phyloP scores from a whole-genome alignment of 1,284 basidiomycete species.

The Coniferiporia sulphurascens region DNA sequence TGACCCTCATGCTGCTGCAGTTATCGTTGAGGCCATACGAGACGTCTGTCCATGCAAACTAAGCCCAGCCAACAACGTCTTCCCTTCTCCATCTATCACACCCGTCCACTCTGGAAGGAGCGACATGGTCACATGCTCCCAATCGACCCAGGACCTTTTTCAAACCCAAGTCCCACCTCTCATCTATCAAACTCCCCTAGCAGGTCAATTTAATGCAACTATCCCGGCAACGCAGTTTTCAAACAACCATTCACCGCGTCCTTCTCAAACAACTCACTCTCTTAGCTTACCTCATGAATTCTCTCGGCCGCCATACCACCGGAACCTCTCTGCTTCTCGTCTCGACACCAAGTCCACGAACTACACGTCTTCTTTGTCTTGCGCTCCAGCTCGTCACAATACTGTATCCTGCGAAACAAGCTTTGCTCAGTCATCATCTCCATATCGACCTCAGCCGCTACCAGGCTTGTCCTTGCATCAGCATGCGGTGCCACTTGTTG shows the following conservation, averaged over 20 bases:
- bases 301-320: background rate
- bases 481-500: background rate
- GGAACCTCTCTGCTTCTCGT: background rate
- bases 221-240: constrained; percentile 1
- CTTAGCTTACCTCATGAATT: constrained; percentile 5
- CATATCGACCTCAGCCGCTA: background rate
- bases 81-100: constrained; percentile 4
- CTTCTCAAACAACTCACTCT: constrained; percentile 1
- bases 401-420: background rate
- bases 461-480: background rate
- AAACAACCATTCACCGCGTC: background rate
- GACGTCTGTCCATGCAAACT: constrained; percentile 68
- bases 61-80: constrained; percentile 28
- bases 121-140: background rate
- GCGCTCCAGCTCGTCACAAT: background rate
- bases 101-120: background rate
- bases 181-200: background rate
- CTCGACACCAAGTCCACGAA: background rate
- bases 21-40: constrained; percentile 58
- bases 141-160: background rate
- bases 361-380: background rate
- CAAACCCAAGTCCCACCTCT: background rate
- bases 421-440: background rate
- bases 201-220: background rate
- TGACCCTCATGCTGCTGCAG: constrained; percentile 39